Base-by-base conservation (phyloP, 1,139 yeast species). In the Scheffersomyces insectosa region DNA sequence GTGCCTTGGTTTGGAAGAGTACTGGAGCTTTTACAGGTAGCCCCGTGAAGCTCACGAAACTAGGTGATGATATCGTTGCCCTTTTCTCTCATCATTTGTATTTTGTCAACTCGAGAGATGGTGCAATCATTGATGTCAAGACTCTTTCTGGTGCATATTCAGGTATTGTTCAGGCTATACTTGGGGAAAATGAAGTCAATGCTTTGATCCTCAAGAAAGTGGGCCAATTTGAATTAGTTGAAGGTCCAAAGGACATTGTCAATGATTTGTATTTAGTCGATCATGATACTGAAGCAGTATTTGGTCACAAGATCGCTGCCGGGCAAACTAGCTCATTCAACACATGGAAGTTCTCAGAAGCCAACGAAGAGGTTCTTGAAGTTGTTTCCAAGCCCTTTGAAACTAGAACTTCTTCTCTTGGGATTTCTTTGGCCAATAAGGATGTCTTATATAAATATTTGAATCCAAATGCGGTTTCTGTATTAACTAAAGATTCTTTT, bases 371-470 rank as follows among this genome's bases (percentile, higher is more conserved):
- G 30, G 46, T 69, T 8, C 33, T 65, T 1, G 34, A 46, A 3
- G 53, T 60, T 32, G 47, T 57, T 11, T 46, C 56, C 9, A 66
- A 62, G 39, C 75, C 78, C 1, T 59, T 59, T 2, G 69, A 66
- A 25, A 79, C 78, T 10, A 61, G 65, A 14, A 74, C 83, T 3
- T 80, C 85, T 1, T 83, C 86, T n/a, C 64, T 85, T 40, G 97
- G 96, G 11, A 76, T 80, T 32, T 78, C 87, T 1, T 68, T 86
- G 33, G 84, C 85, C 15, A 83, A 87, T 55, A 78, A 89, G 56
- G 74, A 84, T 1, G 95, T 90, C 1, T 67, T 90, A 38, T 90
- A 91, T 77, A 93, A 91, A 64, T 91, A 88, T 61, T 70, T 91
- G 49, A 79, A 88, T 56, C 95, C 91, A 27, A 83, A 88, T 54